Evolutionary conservation across 768 basidiomycete species (phyloP), one percentile per base, ranked within the genome.

Genomic region (Rossbeevera mucosa): DNA sequence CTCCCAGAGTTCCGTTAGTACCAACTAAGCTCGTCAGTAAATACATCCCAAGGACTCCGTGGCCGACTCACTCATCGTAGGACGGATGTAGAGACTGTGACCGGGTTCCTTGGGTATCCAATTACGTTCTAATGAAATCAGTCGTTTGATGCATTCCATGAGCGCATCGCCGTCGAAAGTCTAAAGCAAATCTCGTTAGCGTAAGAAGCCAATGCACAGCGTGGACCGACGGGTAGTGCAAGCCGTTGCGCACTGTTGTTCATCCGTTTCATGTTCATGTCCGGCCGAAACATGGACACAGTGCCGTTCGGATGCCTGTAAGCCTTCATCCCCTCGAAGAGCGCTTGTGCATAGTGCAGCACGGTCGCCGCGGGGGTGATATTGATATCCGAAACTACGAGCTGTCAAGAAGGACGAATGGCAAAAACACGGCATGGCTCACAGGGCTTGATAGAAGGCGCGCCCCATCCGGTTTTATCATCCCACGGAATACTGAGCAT

Each of bases 211-310:
- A 20, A 30, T 40, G 2, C 7, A 22, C 8, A 18, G 7, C 21
- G 49, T 36, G 13, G 45, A 70, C 82, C 51, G 54, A 88, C 88
- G 9, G 89, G 89, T 44, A 91, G 67, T 18, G 87, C 90, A 49
- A 92, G 75, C 38, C 94, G 82, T 22, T 71, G 59, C 13, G 94
- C 94, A 62, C 87, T 91, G 43, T 59, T 79, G 72, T 91, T 92
- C 93, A 98, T 94, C 24, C 94, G 84, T 64, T 84, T 85, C 93
- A 97, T 95, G 73, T 97, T 96, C 90, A 91, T 91, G 71, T 96
- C 91, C 3, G 94, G 95, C 42, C 94, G 77, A 79, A 97, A 97
- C 58, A 97, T 72, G 16, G 86, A 81, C 20, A 94, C 81, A 24
- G 79, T 82, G 30, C 86, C 93, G 44, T 80, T 71, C 31, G 80